phyloP scores from a whole-genome alignment of 371 early-diverging fungal species.

The Apophysomyces sp. region DNA sequence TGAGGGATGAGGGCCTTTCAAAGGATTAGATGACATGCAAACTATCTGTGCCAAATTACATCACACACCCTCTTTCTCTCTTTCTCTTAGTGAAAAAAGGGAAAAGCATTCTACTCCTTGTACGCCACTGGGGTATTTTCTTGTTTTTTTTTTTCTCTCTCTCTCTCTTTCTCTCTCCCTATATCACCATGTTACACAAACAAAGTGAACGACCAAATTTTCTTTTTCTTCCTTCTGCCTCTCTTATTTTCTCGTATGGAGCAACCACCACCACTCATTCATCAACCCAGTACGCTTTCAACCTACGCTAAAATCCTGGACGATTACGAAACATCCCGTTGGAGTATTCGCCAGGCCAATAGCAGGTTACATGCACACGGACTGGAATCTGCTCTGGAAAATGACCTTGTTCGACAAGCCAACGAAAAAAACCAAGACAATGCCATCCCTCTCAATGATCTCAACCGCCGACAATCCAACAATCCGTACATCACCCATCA shows the following conservation, averaged over 20 bases:
- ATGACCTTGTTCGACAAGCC: slow-evolving; percentile 33
- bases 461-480: slow-evolving; percentile 17
- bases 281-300: slow-evolving; percentile 16
- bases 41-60: too few species aligned
- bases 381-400: slow-evolving; percentile 34
- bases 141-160: too few species aligned
- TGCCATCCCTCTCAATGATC: slow-evolving; percentile 33
- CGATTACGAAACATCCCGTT: slow-evolving; percentile 16
- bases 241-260: background rate
- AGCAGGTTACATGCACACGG: slow-evolving; percentile 34
- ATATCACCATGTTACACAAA: background rate
- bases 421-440: slow-evolving; percentile 20
- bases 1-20: too few species aligned
- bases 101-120: too few species aligned
- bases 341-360: slow-evolving; percentile 51
- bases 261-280: slow-evolving; percentile 14
- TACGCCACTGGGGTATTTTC: too few species aligned
- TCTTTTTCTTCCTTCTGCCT: background rate
- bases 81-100: too few species aligned
- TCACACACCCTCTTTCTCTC: too few species aligned
- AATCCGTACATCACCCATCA: slow-evolving; percentile 30
- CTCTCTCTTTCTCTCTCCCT: background rate
- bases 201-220: background rate
- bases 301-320: slow-evolving; percentile 19
- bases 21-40: too few species aligned